Evolutionary conservation across 2,329 filamentous ascomycete species (phyloP).

Genomic region (Alternaria ethzedia): DNA sequence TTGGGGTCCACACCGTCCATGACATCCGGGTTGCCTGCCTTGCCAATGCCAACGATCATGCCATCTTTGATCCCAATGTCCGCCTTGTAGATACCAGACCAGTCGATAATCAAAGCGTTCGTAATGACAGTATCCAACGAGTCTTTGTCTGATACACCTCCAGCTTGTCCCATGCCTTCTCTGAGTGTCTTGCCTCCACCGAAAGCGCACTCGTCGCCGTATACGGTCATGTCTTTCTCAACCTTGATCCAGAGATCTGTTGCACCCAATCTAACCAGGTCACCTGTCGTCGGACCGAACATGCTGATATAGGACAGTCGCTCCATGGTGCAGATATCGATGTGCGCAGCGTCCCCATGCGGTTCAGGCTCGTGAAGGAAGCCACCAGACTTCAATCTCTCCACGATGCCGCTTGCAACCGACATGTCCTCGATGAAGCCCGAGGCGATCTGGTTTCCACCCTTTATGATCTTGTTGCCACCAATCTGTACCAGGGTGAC

Average conservation of each 20-base stretch:
- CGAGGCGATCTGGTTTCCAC: slow-evolving; percentile 80
- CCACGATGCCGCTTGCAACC: slow-evolving; percentile 69
- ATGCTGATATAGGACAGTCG: slow-evolving; percentile 80
- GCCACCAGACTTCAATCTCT: slow-evolving; percentile 71
- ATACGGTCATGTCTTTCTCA: slow-evolving; percentile 81
- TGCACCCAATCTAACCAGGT: slow-evolving; percentile 78
- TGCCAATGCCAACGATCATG: slow-evolving; percentile 85
- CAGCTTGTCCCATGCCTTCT: slow-evolving; percentile 95
- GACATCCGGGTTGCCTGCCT: slow-evolving; percentile 95
- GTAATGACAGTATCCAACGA: slow-evolving; percentile 84
- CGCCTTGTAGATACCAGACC: slow-evolving; percentile 92
- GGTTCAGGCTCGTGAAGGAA: slow-evolving; percentile 81
- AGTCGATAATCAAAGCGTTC: slow-evolving; percentile 90
- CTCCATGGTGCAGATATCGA: slow-evolving; percentile 74
- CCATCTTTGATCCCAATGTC: slow-evolving; percentile 94
- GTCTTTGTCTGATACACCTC: slow-evolving; percentile 73
- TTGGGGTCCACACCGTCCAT: slow-evolving; percentile 84
- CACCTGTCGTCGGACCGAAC: slow-evolving; percentile 92
- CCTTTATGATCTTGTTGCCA: slow-evolving; percentile 78
- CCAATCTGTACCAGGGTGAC: slow-evolving; percentile 89
- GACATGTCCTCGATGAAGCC: slow-evolving; percentile 71
- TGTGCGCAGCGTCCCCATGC: slow-evolving; percentile 58
- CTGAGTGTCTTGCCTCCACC: slow-evolving; percentile 92
- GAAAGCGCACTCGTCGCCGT: slow-evolving; percentile 95
- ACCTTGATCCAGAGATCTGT: slow-evolving; percentile 92